Percentiles rank a stretch among this genome's conserved stretches.
These are phyloP conservation scores for Cyberlindnera maclurae DNA, from an alignment of 805 yeast species.

Conservation along the genomic window DNA sequence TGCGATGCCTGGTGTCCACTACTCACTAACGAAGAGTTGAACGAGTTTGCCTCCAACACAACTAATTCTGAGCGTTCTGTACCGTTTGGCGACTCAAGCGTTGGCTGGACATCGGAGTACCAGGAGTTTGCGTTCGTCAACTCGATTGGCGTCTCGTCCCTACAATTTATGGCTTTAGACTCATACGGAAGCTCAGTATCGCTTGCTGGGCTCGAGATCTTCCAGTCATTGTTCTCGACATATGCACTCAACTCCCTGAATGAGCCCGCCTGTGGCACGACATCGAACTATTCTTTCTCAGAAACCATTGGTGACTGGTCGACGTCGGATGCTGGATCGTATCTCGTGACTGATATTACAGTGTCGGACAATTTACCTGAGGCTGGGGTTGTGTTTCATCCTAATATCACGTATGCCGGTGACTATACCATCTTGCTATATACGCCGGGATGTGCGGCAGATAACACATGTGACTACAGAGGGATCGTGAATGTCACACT, in stretches of 20 bases:
- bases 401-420: constrained; percentile 69
- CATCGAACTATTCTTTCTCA: constrained; percentile 22
- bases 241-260: constrained; percentile 75
- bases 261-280: constrained; percentile 47
- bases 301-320: constrained; percentile 25
- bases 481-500: constrained; percentile 77
- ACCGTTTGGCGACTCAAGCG: constrained; percentile 27
- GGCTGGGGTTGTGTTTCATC: constrained; percentile 45
- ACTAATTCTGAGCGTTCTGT: constrained; percentile 7
- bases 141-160: constrained; percentile 46
- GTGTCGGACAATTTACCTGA: constrained; percentile 27
- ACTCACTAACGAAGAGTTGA: constrained; percentile 32
- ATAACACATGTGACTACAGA: constrained; percentile 59
- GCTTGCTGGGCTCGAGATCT: constrained; percentile 66
- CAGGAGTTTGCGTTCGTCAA: constrained; percentile 84
- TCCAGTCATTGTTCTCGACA: constrained; percentile 43
- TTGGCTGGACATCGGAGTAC: constrained; percentile 36
- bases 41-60: constrained; percentile 6
- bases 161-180: constrained; percentile 57
- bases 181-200: constrained; percentile 68
- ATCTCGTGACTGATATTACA: constrained; percentile 27
- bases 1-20: constrained; percentile 94
- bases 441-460: constrained; percentile 82
- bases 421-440: constrained; percentile 62
- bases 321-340: constrained; percentile 26